These are phyloP conservation scores for Boechera divaricarpa DNA, from an alignment of 345 rosid genomes.

Conservation along the genomic window DNA sequence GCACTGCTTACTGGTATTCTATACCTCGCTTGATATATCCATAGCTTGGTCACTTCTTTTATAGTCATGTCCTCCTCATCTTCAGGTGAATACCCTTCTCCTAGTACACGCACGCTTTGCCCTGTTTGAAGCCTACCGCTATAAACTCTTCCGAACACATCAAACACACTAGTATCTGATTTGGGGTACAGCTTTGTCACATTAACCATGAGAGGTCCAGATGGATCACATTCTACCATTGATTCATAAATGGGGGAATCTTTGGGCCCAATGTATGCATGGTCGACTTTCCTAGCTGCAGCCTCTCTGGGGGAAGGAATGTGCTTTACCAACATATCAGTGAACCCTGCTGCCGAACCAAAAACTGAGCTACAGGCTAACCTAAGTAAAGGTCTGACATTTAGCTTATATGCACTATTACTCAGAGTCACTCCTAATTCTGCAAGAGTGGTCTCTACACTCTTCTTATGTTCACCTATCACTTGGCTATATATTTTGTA, in stretches of 20 bases:
- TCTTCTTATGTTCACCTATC: slow-evolving; percentile 96
- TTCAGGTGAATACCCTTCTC: slow-evolving; percentile 97
- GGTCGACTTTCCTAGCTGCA: slow-evolving; percentile 84
- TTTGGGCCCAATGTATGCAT: slow-evolving; percentile 77
- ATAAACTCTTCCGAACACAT: slow-evolving; percentile 95
- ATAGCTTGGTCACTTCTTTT: slow-evolving; percentile 90
- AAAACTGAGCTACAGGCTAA: slow-evolving; percentile 91
- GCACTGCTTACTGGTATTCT: slow-evolving; percentile 92
- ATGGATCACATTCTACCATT: slow-evolving; percentile 85
- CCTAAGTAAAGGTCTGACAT: slow-evolving; percentile 91
- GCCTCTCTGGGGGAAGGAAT: slow-evolving; percentile 94
- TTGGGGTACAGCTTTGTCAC: slow-evolving; percentile 95
- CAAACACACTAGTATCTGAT: slow-evolving; percentile 95
- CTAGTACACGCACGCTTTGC: slow-evolving; percentile 83
- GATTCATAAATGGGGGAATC: slow-evolving; percentile 72
- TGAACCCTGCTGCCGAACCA: slow-evolving; percentile 96
- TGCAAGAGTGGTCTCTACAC: slow-evolving; percentile 94
- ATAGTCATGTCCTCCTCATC: slow-evolving; percentile 98
- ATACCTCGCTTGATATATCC: slow-evolving; percentile 96
- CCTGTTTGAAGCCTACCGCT: slow-evolving; percentile 94
- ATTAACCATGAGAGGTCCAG: slow-evolving; percentile 95
- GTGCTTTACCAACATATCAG: slow-evolving; percentile 95
- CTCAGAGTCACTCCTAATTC: slow-evolving; percentile 95
- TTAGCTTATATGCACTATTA: slow-evolving; percentile 86
- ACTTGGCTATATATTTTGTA: slow-evolving; percentile 98